Base-by-base conservation (phyloP, 148 eudicot genomes). In the Nyssa sinensis region DNA sequence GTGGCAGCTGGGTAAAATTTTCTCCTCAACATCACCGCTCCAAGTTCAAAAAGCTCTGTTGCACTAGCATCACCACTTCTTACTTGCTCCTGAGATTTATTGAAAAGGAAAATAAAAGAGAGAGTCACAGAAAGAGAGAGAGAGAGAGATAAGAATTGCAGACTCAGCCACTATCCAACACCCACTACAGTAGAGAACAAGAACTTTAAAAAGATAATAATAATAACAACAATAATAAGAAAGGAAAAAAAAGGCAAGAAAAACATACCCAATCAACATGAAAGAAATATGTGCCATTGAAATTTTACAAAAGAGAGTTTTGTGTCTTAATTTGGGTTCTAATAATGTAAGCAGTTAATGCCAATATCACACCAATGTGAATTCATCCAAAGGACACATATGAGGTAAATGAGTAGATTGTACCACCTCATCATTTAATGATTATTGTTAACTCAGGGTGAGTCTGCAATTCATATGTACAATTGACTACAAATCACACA, bases 61-160 rank as follows among this genome's bases (percentile, higher is more conserved):
- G 97, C 97, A 88, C 79, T 81, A 29, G 95, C 98, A 85, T 91
- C 98, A 62, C 97, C 98, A 86, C 98, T 94, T 78, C 98, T 86
- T 37, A 94, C 98, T 87, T 91, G 95, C 86, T 94, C 97, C 98
- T 94, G 82, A 64, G 67, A 79, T 77, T 75, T 63, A 57, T 62
- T 55, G 14, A 25, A 51, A 24, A 61, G 23, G 14, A 24, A 33
- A 28, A 69, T 29, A 62, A 44, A 47, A 39, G 30, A 67, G 13
- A 23, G 66, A 53, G 35, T 39, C 39, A 33, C 5, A 75, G 24
- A 5, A 31, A 57, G 32, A n/a, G 66, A 58, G 49, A 70, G 35
- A 65, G 27, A 23, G 59, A 28, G 55, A 1, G 3, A 21, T n/a
- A 30, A 17, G 23, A 67, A 47, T 30, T 24, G 13, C 33, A 73